Base-by-base conservation (phyloP, 2,329 filamentous ascomycete genomes). In the Stachybotrys elegans region DNA sequence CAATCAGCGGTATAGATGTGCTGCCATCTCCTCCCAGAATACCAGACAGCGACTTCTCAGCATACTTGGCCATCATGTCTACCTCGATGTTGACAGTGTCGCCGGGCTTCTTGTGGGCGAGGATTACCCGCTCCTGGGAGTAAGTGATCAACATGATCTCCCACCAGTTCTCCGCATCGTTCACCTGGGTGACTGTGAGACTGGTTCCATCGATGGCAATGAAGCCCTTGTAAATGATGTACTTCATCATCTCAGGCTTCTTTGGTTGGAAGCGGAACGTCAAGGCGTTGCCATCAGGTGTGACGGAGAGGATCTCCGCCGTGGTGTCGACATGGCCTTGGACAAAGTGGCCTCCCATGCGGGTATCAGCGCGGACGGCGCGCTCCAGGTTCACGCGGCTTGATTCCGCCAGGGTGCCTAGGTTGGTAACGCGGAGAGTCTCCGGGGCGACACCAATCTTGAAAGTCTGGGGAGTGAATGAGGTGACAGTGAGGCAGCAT, bases 111-210 rank as follows among this genome's bases (percentile, higher is more conserved):
- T 96, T 96, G 42, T 71, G 73, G 3, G 87, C 88, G 50, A 89
- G 82, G 14, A 95, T 85, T 14, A 98, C 84, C 65, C 87, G 87
- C 67, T 92, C 88, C 71, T 97, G 93, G 11, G 93, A 96, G 67
- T 98, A 98, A 8, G 87, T 80, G 63, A 98, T 96, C 49, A 98
- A 74, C 93, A 98, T 98, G 40, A 98, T 86, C 76, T 97, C 93
- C 79, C 84, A 96, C 64, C 89, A 94, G 34, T 85, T 83, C 52
- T 81, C 78, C 4, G 61, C 76, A 64, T 96, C 92, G 57, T 92
- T 71, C 22, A 97, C 92, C 53, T 79, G 77, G 3, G 92, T 97
- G 3, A 98, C 79, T 0, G 93, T 98, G 72, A 98, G 71, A 61
- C 91, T 96, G 20, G 93, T 92, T 5, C 93, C 93, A 61, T 98